phyloP scores from a whole-genome alignment of 345 rosid species.

The Hypericum androsaemum region DNA sequence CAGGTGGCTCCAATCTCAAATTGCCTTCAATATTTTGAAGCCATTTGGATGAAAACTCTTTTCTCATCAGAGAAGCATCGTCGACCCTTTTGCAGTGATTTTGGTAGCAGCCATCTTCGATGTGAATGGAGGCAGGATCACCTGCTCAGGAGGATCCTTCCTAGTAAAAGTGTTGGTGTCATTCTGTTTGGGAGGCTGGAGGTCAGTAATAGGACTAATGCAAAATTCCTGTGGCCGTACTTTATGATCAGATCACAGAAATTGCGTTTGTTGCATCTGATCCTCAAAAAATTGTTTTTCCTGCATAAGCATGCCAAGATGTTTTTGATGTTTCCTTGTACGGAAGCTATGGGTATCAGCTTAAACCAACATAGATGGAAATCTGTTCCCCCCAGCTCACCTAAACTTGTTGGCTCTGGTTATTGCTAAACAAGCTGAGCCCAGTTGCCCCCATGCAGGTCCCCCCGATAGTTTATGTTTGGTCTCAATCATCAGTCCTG shows the following conservation, averaged over 20 bases:
- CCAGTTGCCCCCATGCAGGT: too few relatives aligned
- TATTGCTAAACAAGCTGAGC: too few relatives aligned
- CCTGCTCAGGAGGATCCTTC: conserved; percentile 38
- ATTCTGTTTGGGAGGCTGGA: conserved; percentile 60
- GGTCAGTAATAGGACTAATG: conserved; percentile 31
- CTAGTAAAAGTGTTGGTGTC: conserved; percentile 42
- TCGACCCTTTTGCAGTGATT: conserved; percentile 10
- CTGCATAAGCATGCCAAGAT: too few relatives aligned
- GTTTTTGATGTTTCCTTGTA: too few relatives aligned
- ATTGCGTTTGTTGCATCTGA: too few relatives aligned
- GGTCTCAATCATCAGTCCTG: too few relatives aligned
- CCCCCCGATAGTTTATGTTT: too few relatives aligned
- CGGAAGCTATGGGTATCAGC: too few relatives aligned
- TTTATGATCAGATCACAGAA: background rate
- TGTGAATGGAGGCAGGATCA: conserved; percentile 22
- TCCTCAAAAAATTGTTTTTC: too few relatives aligned
- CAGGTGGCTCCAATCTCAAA: conserved; percentile 69
- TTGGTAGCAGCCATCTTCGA: conserved; percentile 14
- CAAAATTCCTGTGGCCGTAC: background rate
- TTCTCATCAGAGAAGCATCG: conserved; percentile 18
- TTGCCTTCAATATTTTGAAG: conserved; percentile 48
- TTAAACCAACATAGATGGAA: too few relatives aligned
- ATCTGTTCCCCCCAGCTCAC: too few relatives aligned
- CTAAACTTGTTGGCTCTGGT: too few relatives aligned
- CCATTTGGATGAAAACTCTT: conserved; percentile 26